Percentiles rank a stretch among this genome's conserved stretches.
phyloP scores from a whole-genome alignment of 164 flowering plant genomes.

The Hamamelis virginiana region DNA sequence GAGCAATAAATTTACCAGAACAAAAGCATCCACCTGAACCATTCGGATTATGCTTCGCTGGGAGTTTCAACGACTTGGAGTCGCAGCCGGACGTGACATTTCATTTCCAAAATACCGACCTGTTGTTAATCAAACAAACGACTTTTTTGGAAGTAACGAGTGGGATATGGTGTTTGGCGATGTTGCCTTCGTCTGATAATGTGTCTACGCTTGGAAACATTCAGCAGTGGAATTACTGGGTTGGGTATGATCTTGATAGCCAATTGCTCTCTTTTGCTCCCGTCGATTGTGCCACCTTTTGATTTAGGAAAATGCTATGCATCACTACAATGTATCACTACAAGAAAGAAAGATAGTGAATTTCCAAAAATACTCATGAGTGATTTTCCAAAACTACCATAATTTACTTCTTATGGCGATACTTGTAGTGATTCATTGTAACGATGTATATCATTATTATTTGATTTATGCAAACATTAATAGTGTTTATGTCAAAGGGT shows the following conservation, averaged over 20 bases:
- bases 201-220: background rate
- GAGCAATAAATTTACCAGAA: background rate
- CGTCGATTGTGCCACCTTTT: background rate
- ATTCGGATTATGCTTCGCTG: conserved; percentile 1
- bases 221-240: conserved; percentile 4
- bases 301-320: no score
- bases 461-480: no score
- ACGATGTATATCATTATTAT: no score
- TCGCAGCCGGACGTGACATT: background rate
- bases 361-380: no score
- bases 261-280: conserved; percentile 1
- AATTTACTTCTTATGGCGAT: no score
- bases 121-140: background rate
- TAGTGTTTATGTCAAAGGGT: no score
- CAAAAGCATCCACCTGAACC: background rate
- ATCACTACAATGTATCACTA: no score
- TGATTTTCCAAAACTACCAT: no score
- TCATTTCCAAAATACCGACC: background rate
- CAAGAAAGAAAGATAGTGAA: no score
- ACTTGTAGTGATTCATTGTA: no score
- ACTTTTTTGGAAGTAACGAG: background rate
- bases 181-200: background rate
- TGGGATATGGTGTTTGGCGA: conserved; percentile 1
- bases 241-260: conserved; percentile 1
- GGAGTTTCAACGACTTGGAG: background rate